Evolutionary conservation across 164 flowering plant species (phyloP).

Genomic region (Sedum album): DNA sequence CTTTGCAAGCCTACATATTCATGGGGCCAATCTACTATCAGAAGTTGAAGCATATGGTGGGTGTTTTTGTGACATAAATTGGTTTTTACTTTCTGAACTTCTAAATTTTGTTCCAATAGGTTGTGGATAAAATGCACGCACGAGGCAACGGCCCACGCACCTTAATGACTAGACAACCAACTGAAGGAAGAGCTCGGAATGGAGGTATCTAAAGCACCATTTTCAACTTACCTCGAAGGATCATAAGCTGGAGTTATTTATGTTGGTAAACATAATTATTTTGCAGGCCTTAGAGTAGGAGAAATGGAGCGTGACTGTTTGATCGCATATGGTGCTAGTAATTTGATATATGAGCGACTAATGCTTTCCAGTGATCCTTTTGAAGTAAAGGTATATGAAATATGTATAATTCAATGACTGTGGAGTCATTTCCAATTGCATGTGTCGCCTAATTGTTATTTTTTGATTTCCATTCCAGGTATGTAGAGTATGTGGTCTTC

Average conservation of each 20-base stretch:
- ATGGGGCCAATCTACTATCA: slow-evolving; percentile 99
- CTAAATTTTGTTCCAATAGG: slow-evolving; percentile 25
- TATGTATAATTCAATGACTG: background rate
- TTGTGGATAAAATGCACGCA: slow-evolving; percentile 95
- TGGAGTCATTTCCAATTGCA: background rate
- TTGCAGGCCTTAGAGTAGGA: slow-evolving; percentile 76
- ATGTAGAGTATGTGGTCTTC: slow-evolving; percentile 77
- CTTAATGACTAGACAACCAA: slow-evolving; percentile 88
- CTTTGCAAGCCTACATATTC: slow-evolving; percentile 85
- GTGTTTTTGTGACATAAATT: slow-evolving; percentile 7
- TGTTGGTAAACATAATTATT: background rate
- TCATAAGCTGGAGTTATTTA: background rate
- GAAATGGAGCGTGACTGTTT: slow-evolving; percentile 99
- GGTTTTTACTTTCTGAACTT: background rate
- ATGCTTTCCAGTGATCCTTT: slow-evolving; percentile 95
- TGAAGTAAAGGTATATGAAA: slow-evolving; percentile 60
- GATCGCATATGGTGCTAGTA: slow-evolving; percentile 95
- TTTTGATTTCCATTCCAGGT: slow-evolving; percentile 55
- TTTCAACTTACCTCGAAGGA: background rate
- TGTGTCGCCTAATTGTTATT: background rate
- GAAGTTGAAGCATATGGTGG: slow-evolving; percentile 92
- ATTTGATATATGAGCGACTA: slow-evolving; percentile 70
- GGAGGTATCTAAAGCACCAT: slow-evolving; percentile 52
- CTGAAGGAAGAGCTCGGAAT: slow-evolving; percentile 82
- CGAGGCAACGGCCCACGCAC: slow-evolving; percentile 80